Evolutionary conservation across 2,329 filamentous ascomycete genomes (phyloP).

Genomic region (Alternaria angustiovoidea): DNA sequence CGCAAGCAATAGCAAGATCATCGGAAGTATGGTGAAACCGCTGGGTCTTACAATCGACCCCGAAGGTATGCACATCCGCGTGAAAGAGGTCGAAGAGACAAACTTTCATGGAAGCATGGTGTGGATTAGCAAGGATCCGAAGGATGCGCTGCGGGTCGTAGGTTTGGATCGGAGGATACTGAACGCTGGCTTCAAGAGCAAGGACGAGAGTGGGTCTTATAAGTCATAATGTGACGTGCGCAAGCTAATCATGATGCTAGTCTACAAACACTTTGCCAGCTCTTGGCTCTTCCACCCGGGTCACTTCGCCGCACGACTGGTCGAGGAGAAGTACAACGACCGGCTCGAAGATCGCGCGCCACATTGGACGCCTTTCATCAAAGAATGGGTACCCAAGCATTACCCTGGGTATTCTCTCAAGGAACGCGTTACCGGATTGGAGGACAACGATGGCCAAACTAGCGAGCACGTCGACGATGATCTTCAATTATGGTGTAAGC

Average conservation of each 20-base stretch:
- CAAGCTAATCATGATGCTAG: constrained; percentile 11
- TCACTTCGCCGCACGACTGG: constrained; percentile 30
- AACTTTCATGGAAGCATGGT: constrained; percentile 34
- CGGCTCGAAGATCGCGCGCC: constrained; percentile 26
- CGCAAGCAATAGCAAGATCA: constrained; percentile 33
- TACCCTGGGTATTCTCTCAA: constrained; percentile 22
- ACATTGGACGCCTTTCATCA: constrained; percentile 33
- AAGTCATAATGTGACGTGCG: background rate
- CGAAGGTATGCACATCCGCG: constrained; percentile 34
- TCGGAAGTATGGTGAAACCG: constrained; percentile 38
- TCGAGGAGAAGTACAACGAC: constrained; percentile 27
- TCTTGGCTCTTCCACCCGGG: constrained; percentile 38
- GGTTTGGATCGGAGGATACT: constrained; percentile 32
- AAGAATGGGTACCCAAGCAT: constrained; percentile 30
- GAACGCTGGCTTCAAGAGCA: constrained; percentile 22
- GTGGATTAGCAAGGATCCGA: constrained; percentile 30
- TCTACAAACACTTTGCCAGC: constrained; percentile 30
- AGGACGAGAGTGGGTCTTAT: constrained; percentile 31
- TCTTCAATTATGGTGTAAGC: constrained; percentile 29
- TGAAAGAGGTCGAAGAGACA: constrained; percentile 34
- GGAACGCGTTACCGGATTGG: accelerated
- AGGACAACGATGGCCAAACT: background rate
- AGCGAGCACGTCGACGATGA: background rate
- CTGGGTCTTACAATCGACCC: constrained; percentile 35
- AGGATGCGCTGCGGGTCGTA: constrained; percentile 27